Conservation (phyloP, 1,284 basidiomycete species). For the Vanrija sp. region DNA sequence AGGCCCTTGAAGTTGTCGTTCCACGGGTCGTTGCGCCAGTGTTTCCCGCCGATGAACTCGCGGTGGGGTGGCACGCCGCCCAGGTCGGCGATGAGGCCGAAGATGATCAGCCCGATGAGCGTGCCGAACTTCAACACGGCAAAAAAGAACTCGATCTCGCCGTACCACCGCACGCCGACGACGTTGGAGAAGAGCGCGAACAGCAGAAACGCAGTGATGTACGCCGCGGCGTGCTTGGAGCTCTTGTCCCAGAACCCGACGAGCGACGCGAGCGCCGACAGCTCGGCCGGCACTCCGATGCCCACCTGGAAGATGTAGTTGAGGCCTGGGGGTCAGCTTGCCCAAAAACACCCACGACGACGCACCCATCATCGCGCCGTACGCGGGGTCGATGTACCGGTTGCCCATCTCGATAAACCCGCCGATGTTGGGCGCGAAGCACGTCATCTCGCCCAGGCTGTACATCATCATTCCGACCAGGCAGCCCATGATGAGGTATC, state of each 20-base stretch:
- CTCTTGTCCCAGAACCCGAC: slow-evolving; percentile 45
- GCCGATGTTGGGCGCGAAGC: background rate
- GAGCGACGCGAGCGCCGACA: slow-evolving; percentile 32
- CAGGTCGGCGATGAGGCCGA: slow-evolving; percentile 66
- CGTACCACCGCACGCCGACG: slow-evolving; percentile 33
- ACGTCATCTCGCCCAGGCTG: slow-evolving; percentile 1
- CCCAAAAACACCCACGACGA: background rate
- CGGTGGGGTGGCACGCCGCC: slow-evolving; percentile 62
- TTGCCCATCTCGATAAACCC: background rate
- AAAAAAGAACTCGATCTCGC: slow-evolving; percentile 51
- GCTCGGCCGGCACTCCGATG: slow-evolving; percentile 15
- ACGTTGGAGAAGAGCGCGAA: slow-evolving; percentile 50
- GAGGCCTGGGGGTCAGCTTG: background rate
- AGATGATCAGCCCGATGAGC: slow-evolving; percentile 50
- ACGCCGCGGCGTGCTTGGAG: slow-evolving; percentile 46
- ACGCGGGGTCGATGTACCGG: slow-evolving; percentile 9
- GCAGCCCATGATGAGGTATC: slow-evolving; percentile 19
- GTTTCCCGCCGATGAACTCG: slow-evolving; percentile 33
- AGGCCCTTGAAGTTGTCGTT: slow-evolving; percentile 19
- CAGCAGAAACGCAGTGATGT: slow-evolving; percentile 49
- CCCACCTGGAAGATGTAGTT: slow-evolving; percentile 12
- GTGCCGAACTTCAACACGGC: slow-evolving; percentile 1
- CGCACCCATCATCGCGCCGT: slow-evolving; percentile 12
- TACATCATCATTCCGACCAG: background rate
- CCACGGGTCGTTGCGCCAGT: slow-evolving; percentile 23